Evolutionary conservation across 768 basidiomycete species (phyloP).

Genomic region (Mycena galericulata): DNA sequence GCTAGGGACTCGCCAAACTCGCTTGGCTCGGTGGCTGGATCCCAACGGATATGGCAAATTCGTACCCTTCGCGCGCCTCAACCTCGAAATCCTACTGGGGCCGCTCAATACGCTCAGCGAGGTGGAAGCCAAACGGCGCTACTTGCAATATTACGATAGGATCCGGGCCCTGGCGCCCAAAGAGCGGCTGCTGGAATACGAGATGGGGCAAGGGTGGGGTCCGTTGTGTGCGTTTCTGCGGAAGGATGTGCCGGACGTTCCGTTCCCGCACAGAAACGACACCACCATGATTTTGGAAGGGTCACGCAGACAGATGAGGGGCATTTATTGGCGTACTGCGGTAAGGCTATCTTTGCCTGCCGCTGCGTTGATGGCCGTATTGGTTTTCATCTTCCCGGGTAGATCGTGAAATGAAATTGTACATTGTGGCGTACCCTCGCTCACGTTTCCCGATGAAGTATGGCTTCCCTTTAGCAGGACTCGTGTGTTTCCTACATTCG

Average conservation of each 20-base stretch:
- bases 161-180: constrained; percentile 4
- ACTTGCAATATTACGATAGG: constrained; percentile 1
- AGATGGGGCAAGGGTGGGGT: constrained; percentile 25
- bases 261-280: constrained; percentile 33
- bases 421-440: no score
- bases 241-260: constrained; percentile 6
- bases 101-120: constrained; percentile 16
- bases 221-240: constrained; percentile 25
- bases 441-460: no score
- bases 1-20: neutral
- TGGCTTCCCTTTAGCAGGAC: no score
- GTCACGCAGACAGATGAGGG: constrained; percentile 20
- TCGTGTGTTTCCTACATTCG: no score
- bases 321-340: constrained; percentile 19
- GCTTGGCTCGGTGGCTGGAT: constrained; percentile 25
- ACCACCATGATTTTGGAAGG: constrained; percentile 26
- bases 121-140: constrained; percentile 2
- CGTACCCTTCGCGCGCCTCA: constrained; percentile 29
- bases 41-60: constrained; percentile 21
- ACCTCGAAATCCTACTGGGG: constrained; percentile 27
- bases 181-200: constrained; percentile 13
- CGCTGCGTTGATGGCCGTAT: neutral
- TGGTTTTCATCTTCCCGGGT: neutral
- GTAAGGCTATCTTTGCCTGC: neutral
- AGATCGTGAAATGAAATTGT: no score